These are phyloP conservation scores for Niebla homalea DNA, from an alignment of 495 filamentous ascomycete species.

Conservation along the genomic window DNA sequence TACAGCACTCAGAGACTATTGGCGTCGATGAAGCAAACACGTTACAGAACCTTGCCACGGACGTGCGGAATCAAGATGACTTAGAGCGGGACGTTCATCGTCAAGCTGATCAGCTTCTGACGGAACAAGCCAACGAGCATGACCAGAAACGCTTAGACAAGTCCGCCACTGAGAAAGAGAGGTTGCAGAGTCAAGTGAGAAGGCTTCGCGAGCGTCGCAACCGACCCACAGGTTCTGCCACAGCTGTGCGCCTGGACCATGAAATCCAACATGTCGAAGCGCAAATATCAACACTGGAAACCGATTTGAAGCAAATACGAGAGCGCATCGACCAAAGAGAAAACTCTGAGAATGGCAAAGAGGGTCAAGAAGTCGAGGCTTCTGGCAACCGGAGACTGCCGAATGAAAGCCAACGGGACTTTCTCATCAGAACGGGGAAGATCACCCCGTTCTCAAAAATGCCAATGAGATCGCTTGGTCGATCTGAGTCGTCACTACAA, in stretches of 20 bases:
- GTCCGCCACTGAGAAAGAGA: slow-evolving; percentile 46
- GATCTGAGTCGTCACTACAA: slow-evolving; percentile 47
- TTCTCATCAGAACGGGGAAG: slow-evolving; percentile 87
- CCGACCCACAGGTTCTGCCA: slow-evolving; percentile 34
- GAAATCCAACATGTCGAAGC: slow-evolving; percentile 51
- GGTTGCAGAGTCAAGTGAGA: slow-evolving; percentile 33
- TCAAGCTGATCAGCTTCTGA: slow-evolving; percentile 60
- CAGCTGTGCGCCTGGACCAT: slow-evolving; percentile 37
- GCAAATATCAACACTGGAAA: slow-evolving; percentile 44
- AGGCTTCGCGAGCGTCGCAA: slow-evolving; percentile 36
- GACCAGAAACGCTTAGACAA: slow-evolving; percentile 80
- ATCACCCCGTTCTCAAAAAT: slow-evolving; percentile 88
- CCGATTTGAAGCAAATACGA: slow-evolving; percentile 66
- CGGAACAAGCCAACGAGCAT: slow-evolving; percentile 72
- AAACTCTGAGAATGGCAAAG: slow-evolving; percentile 32
- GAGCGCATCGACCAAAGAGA: slow-evolving; percentile 63
- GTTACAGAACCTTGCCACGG: slow-evolving; percentile 54
- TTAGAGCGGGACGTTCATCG: slow-evolving; percentile 59
- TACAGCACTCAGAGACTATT: slow-evolving; percentile 4
- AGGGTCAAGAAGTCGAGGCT: slow-evolving; percentile 17
- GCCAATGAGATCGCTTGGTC: slow-evolving; percentile 36
- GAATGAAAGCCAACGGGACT: slow-evolving; percentile 74
- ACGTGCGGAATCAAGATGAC: slow-evolving; percentile 74
- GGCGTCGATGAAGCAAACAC: slow-evolving; percentile 42
- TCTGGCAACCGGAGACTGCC: slow-evolving; percentile 45